Percentiles rank a stretch among this genome's conserved stretches.
These are phyloP conservation scores for Colletotrichum horii DNA, from an alignment of 2,329 filamentous ascomycete species.

Conservation along the genomic window DNA sequence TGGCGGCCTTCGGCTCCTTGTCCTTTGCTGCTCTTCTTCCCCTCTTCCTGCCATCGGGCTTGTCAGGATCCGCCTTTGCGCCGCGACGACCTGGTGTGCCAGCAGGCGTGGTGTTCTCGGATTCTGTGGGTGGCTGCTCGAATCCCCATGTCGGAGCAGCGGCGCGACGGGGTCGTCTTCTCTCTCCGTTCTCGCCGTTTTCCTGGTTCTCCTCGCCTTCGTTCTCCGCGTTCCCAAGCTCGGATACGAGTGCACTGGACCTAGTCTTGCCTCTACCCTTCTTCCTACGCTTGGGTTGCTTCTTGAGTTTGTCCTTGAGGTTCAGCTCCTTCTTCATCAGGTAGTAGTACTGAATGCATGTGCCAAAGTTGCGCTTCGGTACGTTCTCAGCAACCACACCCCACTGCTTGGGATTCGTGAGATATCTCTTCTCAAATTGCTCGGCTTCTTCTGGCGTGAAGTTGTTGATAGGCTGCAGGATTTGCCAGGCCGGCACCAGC, in stretches of 20 bases:
- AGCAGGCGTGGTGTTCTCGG: conserved; percentile 62
- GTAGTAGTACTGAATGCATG: conserved; percentile 88
- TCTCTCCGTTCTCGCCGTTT: conserved; percentile 63
- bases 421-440: conserved; percentile 75
- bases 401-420: conserved; percentile 83
- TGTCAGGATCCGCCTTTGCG: conserved; percentile 50
- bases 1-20: conserved; percentile 47
- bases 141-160: conserved; percentile 75
- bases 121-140: conserved; percentile 64
- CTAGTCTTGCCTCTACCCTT: conserved; percentile 59
- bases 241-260: conserved; percentile 69
- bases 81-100: conserved; percentile 63
- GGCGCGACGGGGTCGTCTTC: conserved; percentile 65
- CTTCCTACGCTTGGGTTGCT: conserved; percentile 62
- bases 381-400: conserved; percentile 75
- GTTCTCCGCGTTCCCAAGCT: conserved; percentile 65
- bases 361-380: conserved; percentile 72
- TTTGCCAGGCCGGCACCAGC: conserved; percentile 73
- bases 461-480: conserved; percentile 75
- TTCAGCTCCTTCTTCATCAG: conserved; percentile 77
- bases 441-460: conserved; percentile 75
- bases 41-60: conserved; percentile 43
- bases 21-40: conserved; percentile 44
- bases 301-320: conserved; percentile 77
- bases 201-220: conserved; percentile 62